phyloP scores from a whole-genome alignment of 2,329 filamentous ascomycete species.

The Drechslerella dactyloides region DNA sequence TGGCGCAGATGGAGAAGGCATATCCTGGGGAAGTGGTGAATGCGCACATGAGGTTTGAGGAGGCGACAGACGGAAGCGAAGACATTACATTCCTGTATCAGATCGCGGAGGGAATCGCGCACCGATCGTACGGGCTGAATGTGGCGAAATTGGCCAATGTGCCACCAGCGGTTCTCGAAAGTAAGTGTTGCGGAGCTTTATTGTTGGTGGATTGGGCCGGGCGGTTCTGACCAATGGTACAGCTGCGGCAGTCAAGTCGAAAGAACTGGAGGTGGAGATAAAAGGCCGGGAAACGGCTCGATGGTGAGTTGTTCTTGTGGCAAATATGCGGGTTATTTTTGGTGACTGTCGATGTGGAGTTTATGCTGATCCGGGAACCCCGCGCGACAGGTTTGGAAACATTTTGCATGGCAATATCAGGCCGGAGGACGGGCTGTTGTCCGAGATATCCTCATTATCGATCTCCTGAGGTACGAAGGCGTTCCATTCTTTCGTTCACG shows the following conservation, averaged over 20 bases:
- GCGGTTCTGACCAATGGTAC: conserved; percentile 32
- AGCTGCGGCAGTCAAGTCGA: conserved; percentile 77
- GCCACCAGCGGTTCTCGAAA: conserved; percentile 75
- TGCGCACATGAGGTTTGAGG: conserved; percentile 90
- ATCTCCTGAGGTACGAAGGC: conserved; percentile 36
- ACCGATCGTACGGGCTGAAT: conserved; percentile 92
- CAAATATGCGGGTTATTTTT: conserved; percentile 33
- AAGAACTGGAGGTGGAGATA: conserved; percentile 77
- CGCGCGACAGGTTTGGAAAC: conserved; percentile 37
- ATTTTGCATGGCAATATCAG: conserved; percentile 45
- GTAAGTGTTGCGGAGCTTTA: conserved; percentile 30
- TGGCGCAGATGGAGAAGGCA: conserved; percentile 75
- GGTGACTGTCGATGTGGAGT: conserved; percentile 5
- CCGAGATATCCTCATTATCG: conserved; percentile 47
- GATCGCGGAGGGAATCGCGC: conserved; percentile 85
- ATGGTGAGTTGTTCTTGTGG: conserved; percentile 43
- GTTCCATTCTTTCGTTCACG: too few species aligned
- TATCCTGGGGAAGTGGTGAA: conserved; percentile 73
- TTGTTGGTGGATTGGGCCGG: conserved; percentile 11
- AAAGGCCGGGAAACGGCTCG: conserved; percentile 56
- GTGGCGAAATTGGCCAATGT: conserved; percentile 85
- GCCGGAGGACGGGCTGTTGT: conserved; percentile 31
- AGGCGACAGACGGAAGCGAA: conserved; percentile 60
- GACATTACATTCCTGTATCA: conserved; percentile 96
- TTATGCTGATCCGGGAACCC: conserved; percentile 32